Evolutionary conservation across 2,329 filamentous ascomycete species (phyloP).

Genomic region (Onygena corvina): DNA sequence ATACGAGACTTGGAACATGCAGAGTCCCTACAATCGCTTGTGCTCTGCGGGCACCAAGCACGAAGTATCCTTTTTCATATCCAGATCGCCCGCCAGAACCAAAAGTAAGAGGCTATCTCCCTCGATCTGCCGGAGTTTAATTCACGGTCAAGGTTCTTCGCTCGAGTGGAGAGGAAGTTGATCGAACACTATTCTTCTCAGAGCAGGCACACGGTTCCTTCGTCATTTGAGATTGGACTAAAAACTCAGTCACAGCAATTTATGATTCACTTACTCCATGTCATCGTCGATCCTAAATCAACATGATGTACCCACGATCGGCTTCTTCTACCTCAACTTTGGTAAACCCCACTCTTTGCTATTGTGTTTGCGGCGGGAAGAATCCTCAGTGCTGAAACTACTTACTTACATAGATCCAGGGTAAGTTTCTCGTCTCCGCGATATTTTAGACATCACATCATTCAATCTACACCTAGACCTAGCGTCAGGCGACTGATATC

Average conservation of each 20-base stretch:
- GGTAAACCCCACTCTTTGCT: constrained; percentile 1
- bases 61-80: too few relatives aligned
- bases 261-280: background rate
- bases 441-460: background rate
- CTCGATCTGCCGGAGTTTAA: background rate
- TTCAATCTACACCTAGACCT: background rate
- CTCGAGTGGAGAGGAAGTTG: background rate
- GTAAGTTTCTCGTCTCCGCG: background rate
- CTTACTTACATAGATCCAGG: constrained; percentile 2
- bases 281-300: background rate
- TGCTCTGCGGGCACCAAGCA: background rate
- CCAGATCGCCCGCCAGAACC: background rate
- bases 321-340: background rate
- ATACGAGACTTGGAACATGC: background rate
- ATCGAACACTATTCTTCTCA: background rate
- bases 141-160: background rate
- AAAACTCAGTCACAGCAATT: constrained; percentile 2
- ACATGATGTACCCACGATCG: background rate
- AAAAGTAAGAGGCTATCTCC: background rate
- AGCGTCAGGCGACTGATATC: background rate
- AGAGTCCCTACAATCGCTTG: background rate
- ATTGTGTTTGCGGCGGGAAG: background rate
- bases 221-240: constrained; percentile 2
- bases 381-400: background rate
- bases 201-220: background rate